These are phyloP conservation scores for Annona cherimola DNA, from an alignment of 164 flowering plant species.

Conservation along the genomic window DNA sequence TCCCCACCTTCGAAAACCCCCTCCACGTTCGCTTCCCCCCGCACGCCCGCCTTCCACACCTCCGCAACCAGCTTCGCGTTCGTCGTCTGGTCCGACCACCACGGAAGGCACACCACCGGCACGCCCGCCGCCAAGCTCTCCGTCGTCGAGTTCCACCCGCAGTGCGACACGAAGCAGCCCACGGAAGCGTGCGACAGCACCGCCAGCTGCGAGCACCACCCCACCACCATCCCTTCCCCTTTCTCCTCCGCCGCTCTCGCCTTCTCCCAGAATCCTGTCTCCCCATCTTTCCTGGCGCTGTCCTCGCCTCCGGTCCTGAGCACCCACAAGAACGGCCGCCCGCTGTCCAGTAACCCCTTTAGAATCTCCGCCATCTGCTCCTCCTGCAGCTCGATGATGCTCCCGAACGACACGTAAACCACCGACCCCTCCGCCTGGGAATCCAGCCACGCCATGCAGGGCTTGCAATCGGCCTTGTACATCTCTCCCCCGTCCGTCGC, in stretches of 20 bases:
- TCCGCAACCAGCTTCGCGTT: slow-evolving; percentile 12
- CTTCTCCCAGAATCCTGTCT: neutral
- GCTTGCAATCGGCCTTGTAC: neutral
- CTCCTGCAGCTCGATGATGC: neutral
- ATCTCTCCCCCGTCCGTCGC: slow-evolving; percentile 17
- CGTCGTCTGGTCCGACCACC: slow-evolving; percentile 8
- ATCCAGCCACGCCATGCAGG: slow-evolving; percentile 8
- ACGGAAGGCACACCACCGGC: slow-evolving; percentile 10
- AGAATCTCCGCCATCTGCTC: slow-evolving; percentile 22
- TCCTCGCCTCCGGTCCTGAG: slow-evolving; percentile 1
- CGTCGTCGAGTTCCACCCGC: slow-evolving; percentile 41
- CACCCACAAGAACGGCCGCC: slow-evolving; percentile 28
- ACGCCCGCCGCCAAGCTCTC: slow-evolving; percentile 8
- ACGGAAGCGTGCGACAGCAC: slow-evolving; percentile 30
- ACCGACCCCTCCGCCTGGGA: slow-evolving; percentile 6
- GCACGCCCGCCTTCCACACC: slow-evolving; percentile 6
- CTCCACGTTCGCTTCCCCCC: neutral
- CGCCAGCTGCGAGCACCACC: slow-evolving; percentile 38
- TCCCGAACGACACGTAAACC: slow-evolving; percentile 14
- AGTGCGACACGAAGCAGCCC: slow-evolving; percentile 39
- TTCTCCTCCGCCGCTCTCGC: neutral
- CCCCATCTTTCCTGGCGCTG: neutral
- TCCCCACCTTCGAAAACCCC: slow-evolving; percentile 5
- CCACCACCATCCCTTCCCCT: slow-evolving; percentile 26
- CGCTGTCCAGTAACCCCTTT: slow-evolving; percentile 9